Conservation (phyloP, 2,329 filamentous ascomycete genomes). For the Diaporthe citri region DNA sequence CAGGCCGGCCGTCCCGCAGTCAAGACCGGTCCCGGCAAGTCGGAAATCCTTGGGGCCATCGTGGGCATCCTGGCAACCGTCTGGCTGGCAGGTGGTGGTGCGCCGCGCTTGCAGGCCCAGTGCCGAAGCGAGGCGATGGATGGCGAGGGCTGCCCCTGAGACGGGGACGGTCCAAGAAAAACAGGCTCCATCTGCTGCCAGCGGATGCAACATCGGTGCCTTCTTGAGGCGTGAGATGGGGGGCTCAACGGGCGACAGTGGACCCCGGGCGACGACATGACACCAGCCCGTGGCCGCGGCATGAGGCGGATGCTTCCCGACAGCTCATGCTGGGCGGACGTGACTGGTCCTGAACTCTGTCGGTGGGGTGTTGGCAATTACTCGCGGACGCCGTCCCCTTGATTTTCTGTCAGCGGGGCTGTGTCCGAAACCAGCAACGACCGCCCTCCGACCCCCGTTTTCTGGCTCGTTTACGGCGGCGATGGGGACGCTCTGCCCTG, state of each 20-base stretch:
- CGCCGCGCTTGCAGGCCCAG: constrained; percentile 5
- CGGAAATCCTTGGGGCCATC: background rate
- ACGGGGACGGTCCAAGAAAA: background rate
- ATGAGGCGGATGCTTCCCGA: constrained; percentile 39
- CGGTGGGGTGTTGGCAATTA: constrained; percentile 34
- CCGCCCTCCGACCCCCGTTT: constrained; percentile 26
- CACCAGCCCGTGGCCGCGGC: constrained; percentile 28
- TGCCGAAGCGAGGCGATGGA: background rate
- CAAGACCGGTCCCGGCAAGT: constrained; percentile 17
- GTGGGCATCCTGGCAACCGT: background rate
- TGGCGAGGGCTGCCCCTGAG: constrained; percentile 8
- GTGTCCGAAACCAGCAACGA: constrained; percentile 36
- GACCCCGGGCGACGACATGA: constrained; percentile 9
- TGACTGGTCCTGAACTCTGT: constrained; percentile 35
- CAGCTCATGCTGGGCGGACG: constrained; percentile 24
- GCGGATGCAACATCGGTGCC: constrained; percentile 1
- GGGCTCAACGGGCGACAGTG: constrained; percentile 29
- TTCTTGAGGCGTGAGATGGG: background rate
- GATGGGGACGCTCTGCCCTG: constrained; percentile 17
- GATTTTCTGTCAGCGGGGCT: constrained; percentile 22
- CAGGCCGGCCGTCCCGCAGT: background rate
- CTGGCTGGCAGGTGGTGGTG: background rate
- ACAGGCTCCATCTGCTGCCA: background rate
- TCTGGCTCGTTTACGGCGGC: constrained; percentile 25
- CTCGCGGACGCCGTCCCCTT: constrained; percentile 25